Evolutionary conservation across 768 basidiomycete species (phyloP).

Genomic region (Psilocybe cyanescens): DNA sequence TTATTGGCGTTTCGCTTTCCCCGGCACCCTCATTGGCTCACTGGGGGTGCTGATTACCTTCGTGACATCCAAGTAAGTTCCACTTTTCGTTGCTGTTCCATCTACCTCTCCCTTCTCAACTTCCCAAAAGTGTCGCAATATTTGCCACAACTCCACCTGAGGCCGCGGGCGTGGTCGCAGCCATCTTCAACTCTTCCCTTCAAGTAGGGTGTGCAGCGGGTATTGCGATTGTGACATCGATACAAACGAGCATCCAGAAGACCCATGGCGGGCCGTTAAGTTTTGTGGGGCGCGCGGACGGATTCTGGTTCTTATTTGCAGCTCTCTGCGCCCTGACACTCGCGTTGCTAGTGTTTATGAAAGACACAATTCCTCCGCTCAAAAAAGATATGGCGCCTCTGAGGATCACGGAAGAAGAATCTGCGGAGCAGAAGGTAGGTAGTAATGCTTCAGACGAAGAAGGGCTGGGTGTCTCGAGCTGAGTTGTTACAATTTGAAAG

Average conservation of each 20-base stretch:
- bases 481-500: no score
- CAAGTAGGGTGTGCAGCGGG: conserved; percentile 58
- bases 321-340: neutral
- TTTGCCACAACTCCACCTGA: conserved; percentile 49
- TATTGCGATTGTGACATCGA: conserved; percentile 50
- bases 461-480: no score
- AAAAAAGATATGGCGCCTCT: neutral
- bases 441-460: no score
- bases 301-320: conserved; percentile 48
- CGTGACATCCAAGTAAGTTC: conserved; percentile 50
- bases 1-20: conserved; percentile 54
- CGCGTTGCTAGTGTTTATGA: conserved; percentile 2
- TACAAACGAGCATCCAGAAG: conserved; percentile 47
- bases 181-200: conserved; percentile 57
- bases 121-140: conserved; percentile 46
- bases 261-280: conserved; percentile 30
- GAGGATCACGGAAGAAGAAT: no score
- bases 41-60: conserved; percentile 49
- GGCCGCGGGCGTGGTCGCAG: conserved; percentile 58
- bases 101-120: neutral
- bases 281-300: conserved; percentile 46
- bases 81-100: no score
- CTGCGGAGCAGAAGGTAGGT: no score
- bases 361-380: conserved; percentile 3
- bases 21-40: conserved; percentile 52